Base-by-base conservation (phyloP, 208 protist genomes). In the Porcisia hertigi region DNA sequence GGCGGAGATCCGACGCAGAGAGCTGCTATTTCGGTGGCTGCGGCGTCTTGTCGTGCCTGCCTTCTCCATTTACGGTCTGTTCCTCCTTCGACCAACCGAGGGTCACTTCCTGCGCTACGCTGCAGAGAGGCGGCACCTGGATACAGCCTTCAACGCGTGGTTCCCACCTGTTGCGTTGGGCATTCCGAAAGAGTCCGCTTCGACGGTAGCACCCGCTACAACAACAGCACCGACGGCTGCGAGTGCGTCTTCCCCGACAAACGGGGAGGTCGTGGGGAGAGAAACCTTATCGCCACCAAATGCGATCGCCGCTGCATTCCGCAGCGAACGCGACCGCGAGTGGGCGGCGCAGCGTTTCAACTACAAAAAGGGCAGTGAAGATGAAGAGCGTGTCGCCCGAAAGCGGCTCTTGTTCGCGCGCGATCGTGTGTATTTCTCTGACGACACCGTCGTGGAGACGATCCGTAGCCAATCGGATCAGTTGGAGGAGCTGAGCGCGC, bases 91-190 rank as follows among this genome's bases (percentile, higher is more conserved):
- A 7, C 91, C 91, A 25, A 88, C 83, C 25, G 86, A 95, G 73
- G 91, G 91, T 2, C 91, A 95, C 71, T 95, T 95, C 54, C 59
- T 93, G 34, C 86, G 91, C 34, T 93, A 95, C 77, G 52, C 92
- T 41, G 89, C 87, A 5, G 89, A 93, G 80, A 87, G 91, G 23
- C 82, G 91, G 23, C 86, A 91, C 77, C 77, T 86, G 54, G 91
- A 95, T 25, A 14, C 80, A 2, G 18, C 58, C 12, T 93, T 95
- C 75, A 92, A 95, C 75, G 64, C 60, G 41, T 81, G 88, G 52
- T 93, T 93, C 57, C 88, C 87, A 0, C 87, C 86, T 3, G 76
- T 87, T 39, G n/a, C 69, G 3, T 18, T n/a, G 7, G 64, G 60
- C 20, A 39, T 5, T 34, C 16, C 73, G 39, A 54, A 54, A 11